Evolutionary conservation across 169 alveolate species (phyloP).

Genomic region (Toxoplasma gondii): DNA sequence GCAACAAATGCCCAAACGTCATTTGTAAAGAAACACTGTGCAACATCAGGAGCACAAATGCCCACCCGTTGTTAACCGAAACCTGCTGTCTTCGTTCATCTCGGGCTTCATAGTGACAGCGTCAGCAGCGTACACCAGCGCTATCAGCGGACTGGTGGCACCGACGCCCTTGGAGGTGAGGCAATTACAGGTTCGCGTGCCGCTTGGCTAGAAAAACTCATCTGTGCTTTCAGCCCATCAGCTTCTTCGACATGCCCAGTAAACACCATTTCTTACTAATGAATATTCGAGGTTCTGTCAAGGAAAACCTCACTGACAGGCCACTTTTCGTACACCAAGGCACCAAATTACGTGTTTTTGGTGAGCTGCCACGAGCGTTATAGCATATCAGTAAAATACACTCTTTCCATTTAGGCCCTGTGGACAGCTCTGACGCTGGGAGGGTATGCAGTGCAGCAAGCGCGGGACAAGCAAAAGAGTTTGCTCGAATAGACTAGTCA

Average conservation of each 20-base stretch:
- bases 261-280: background rate
- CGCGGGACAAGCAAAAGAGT: background rate
- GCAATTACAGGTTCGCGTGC: background rate
- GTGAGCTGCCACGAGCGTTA: background rate
- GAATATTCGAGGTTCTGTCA: background rate
- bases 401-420: background rate
- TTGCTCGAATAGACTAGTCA: background rate
- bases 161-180: conserved; percentile 2
- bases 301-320: background rate
- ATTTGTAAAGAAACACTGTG: background rate
- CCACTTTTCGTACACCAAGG: background rate
- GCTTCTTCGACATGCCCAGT: conserved; percentile 21
- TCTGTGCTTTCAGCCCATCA: background rate
- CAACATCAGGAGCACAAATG: background rate
- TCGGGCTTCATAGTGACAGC: conserved; percentile 16
- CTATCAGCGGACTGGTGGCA: background rate
- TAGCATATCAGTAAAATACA: background rate
- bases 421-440: conserved; percentile 1
- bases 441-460: conserved; percentile 16
- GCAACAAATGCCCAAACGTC: background rate
- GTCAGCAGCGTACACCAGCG: background rate
- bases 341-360: background rate
- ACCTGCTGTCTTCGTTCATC: background rate
- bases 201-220: background rate
- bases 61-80: conserved; percentile 6